Conservation (phyloP, 2,329 filamentous ascomycete species). For the Kalmusia sp. region DNA sequence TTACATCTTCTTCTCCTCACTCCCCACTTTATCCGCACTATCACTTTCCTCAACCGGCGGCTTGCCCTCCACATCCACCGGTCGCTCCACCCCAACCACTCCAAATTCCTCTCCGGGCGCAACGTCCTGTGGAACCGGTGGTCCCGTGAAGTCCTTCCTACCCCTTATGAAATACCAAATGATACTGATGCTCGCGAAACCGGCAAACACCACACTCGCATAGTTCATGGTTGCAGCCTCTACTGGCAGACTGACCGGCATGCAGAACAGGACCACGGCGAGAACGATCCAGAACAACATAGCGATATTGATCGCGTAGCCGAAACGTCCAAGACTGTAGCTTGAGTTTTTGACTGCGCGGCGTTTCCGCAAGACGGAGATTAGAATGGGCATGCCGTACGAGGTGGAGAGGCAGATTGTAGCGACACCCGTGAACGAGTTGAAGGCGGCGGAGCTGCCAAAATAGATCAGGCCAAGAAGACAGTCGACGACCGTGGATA, state of each 20-base stretch:
- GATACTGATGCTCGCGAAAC: conserved; percentile 46
- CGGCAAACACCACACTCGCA: conserved; percentile 50
- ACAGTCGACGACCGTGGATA: conserved; percentile 73
- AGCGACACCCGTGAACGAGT: conserved; percentile 79
- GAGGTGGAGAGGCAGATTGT: conserved; percentile 80
- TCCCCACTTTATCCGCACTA: conserved; percentile 6
- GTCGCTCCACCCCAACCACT: conserved; percentile 39
- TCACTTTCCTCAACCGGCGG: conserved; percentile 18
- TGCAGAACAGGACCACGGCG: conserved; percentile 76
- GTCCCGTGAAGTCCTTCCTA: conserved; percentile 46
- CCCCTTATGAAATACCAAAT: conserved; percentile 48
- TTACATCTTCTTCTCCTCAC: conserved; percentile 27
- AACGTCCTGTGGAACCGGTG: conserved; percentile 45
- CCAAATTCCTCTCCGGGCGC: conserved; percentile 41
- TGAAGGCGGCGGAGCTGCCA: conserved; percentile 77
- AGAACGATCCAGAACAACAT: conserved; percentile 76
- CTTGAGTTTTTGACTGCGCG: conserved; percentile 69
- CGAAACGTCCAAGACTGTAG: conserved; percentile 74
- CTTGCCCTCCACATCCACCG: conserved; percentile 37
- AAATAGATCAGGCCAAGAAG: conserved; percentile 81
- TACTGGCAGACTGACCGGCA: conserved; percentile 62
- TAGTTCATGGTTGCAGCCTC: conserved; percentile 53
- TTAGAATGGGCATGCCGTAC: conserved; percentile 77
- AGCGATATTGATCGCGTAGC: conserved; percentile 70
- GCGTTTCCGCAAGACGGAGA: conserved; percentile 72